Evolutionary conservation across 805 yeast genomes (phyloP), one percentile per base, ranked within the genome.

Genomic region (Pichia rugopelliculosa): DNA sequence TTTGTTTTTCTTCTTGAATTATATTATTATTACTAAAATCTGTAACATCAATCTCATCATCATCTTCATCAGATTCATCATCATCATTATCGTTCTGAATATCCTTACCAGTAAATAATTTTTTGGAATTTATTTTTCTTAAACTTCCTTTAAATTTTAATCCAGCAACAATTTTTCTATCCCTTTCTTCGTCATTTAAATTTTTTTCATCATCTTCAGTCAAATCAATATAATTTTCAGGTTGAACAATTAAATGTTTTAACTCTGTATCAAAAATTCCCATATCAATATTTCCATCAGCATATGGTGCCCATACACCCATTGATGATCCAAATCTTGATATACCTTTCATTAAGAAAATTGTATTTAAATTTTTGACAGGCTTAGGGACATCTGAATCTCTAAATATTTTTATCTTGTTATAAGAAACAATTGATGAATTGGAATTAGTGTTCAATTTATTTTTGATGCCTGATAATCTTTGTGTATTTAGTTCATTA

Each of bases 251-350:
- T 3, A 65, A 53, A 57, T 82, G 87, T 1, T 59, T 55, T 9
- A 63, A 65, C 0, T 67, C 59, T 33, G 70, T 63, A 17, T 73
- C 76, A 34, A 85, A 66, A 0, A 95, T 90, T 0, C 81, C 74
- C 3, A 75, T 70, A 61, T 87, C 95, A 7, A 80, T 77, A 1
- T 70, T 66, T 0, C 79, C 80, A 53, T 80, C 79, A 0, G 95
- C 91, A 60, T 84, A 87, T 0, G 82, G 76, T 0, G 77, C 60
- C 95, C 95, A 87, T 8, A 77, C 71, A 0, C 91, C 95, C 46
- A 82, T 58, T 10, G 89, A 72, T 25, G 75, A 67, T 0, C 82
- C 72, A 54, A 76, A 76, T 45, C 90, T 65, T 1, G 89, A 79
- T 21, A 72, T 73, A 3, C 90, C 89, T 47, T 76, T 72, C 13